Percentiles rank a stretch among this genome's conserved stretches.
phyloP scores from a whole-genome alignment of 2,329 filamentous ascomycete species.

The Arthrobotrys entomopaga region DNA sequence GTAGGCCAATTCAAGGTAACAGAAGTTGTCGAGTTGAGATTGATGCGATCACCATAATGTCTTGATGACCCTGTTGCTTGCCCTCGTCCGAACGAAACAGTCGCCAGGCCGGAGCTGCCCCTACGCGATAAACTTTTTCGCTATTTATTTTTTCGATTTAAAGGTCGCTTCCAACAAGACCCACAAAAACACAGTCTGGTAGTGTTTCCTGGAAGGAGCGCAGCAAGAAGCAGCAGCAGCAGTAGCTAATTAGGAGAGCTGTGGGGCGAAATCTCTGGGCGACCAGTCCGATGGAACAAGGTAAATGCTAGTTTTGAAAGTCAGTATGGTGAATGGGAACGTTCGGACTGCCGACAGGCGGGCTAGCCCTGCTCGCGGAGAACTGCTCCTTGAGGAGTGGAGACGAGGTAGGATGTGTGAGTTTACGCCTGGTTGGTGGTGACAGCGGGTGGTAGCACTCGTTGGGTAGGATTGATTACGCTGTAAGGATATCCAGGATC shows the following conservation, averaged over 20 bases:
- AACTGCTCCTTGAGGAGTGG: constrained; percentile 50
- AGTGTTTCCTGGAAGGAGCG: constrained; percentile 17
- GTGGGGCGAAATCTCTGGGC: constrained; percentile 21
- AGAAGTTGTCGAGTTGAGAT: constrained; percentile 21
- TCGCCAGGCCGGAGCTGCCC: constrained; percentile 10
- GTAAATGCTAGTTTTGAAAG: constrained; percentile 39
- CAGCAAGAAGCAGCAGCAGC: constrained; percentile 30
- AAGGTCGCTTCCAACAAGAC: constrained; percentile 32
- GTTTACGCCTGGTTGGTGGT: constrained; percentile 50
- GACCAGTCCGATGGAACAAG: constrained; percentile 42
- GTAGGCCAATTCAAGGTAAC: constrained; percentile 43
- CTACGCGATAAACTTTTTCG: constrained; percentile 27
- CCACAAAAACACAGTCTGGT: constrained; percentile 24
- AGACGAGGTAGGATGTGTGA: constrained; percentile 55
- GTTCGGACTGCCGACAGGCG: constrained; percentile 41
- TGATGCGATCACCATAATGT: constrained; percentile 45
- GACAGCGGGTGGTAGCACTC: constrained; percentile 48
- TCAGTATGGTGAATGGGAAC: constrained; percentile 30
- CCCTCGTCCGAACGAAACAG: constrained; percentile 39
- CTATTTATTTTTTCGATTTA: constrained; percentile 19
- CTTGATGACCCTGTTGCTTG: constrained; percentile 35
- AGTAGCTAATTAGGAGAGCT: constrained; percentile 2
- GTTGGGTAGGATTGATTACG: constrained; percentile 50
- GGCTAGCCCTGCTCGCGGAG: constrained; percentile 38
- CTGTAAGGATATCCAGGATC: constrained; percentile 19